Base-by-base conservation (phyloP, 371 early-diverging fungal genomes). In the Lichtheimia ornata region DNA sequence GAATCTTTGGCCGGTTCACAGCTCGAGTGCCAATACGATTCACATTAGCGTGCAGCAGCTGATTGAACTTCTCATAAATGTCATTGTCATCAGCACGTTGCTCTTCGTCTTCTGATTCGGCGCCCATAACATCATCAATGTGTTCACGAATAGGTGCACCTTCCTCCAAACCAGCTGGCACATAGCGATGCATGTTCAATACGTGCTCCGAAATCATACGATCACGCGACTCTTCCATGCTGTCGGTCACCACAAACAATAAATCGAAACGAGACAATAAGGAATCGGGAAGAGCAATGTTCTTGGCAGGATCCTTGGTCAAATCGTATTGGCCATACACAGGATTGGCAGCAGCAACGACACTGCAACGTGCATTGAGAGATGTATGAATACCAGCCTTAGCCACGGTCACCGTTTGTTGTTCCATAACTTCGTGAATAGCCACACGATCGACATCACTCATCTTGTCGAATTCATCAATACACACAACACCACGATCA, bases 401-500 rank as follows among this genome's bases (percentile, higher is more conserved):
- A 53, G 96, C 91, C 59, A 97, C 95, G 0, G 97, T 97, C 5
- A 98, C 96, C 1, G 97, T 97, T 71, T 99, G 99, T 82, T 99
- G 99, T 83, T 99, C 99, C 99, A 99, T 99, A 4, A 99, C 99
- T 89, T 99, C 99, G 83, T 99, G 99, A 75, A 99, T 99, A 3
- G 99, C 99, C 1, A 98, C 98, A 65, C 99, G 89, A 76, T 99
- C 99, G 25, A 89, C 84, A 63, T 99, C 99, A 57, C 90, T 91
- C 99, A 99, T 99, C 77, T 99, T 99, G 84, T 99, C 99, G 84
- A 99, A 99, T 82, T 99, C 99, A 84, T 99, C 99, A 70, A 99
- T 99, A 79, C 99, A 99, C 14, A 97, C 97, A 24, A 99, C 90
- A 54, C 99, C 99, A 30, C 97, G 88, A 69, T 99, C 99, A 14